Conservation (phyloP, 1,284 basidiomycete genomes). For the Erythrobasidium hasegawianum region DNA sequence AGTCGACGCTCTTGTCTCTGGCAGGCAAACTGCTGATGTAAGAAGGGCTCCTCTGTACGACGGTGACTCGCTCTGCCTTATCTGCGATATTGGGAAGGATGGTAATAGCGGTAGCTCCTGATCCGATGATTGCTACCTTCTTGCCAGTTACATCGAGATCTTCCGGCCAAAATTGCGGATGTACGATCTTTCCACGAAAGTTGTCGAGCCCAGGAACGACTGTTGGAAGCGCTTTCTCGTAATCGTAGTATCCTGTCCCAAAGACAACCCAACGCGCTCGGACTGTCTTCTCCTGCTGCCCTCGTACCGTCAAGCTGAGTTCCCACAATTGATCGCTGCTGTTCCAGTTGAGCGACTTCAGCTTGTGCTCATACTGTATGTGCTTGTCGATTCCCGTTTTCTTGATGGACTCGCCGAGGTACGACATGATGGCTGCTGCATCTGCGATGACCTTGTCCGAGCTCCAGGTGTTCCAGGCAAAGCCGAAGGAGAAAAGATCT, state of each 20-base stretch:
- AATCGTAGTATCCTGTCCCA: slow-evolving; percentile 46
- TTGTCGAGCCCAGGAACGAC: slow-evolving; percentile 45
- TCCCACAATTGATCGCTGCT: slow-evolving; percentile 43
- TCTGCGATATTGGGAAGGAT: slow-evolving; percentile 45
- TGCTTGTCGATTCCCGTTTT: slow-evolving; percentile 44
- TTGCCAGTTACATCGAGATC: slow-evolving; percentile 45
- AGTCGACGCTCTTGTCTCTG: slow-evolving; percentile 40
- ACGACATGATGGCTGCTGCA: slow-evolving; percentile 43
- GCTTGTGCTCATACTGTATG: slow-evolving; percentile 43
- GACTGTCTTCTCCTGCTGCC: slow-evolving; percentile 21
- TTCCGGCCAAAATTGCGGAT: slow-evolving; percentile 46
- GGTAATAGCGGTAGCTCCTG: slow-evolving; percentile 47
- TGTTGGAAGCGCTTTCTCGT: slow-evolving; percentile 43
- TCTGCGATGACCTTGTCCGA: slow-evolving; percentile 44
- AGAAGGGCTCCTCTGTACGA: slow-evolving; percentile 48
- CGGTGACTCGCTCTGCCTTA: slow-evolving; percentile 44
- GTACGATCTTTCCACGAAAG: slow-evolving; percentile 46
- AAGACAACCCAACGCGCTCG: slow-evolving; percentile 12
- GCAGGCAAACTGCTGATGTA: slow-evolving; percentile 46
- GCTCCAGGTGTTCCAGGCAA: slow-evolving; percentile 41
- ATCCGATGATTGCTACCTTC: slow-evolving; percentile 47
- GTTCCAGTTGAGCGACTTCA: slow-evolving; percentile 39
- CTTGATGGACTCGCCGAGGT: slow-evolving; percentile 44
- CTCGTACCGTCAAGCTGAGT: slow-evolving; percentile 30
- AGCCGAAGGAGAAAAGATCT: slow-evolving; percentile 29